Conservation (phyloP, 257 asterid species). For the Phtheirospermum japonicum region DNA sequence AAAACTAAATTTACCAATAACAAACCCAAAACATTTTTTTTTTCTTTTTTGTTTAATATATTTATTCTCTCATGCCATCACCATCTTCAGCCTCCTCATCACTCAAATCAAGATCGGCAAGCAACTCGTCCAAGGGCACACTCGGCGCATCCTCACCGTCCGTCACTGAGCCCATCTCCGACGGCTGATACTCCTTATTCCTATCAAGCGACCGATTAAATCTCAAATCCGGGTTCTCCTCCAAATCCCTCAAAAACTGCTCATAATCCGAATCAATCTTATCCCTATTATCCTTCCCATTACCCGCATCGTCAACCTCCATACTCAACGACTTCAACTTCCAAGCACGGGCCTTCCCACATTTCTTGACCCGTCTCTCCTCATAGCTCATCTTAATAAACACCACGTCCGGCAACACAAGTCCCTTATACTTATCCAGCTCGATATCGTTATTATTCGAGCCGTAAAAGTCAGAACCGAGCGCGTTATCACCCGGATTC, state of each 20-base stretch:
- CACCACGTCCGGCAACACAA: slow-evolving; percentile 41
- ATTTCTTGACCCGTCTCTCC: slow-evolving; percentile 39
- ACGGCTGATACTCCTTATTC: slow-evolving; percentile 50
- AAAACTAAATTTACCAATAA: no score
- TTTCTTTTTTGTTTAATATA: no score
- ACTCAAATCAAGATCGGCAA: slow-evolving; percentile 37
- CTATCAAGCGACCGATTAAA: slow-evolving; percentile 42
- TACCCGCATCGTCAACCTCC: slow-evolving; percentile 40
- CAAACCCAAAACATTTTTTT: no score
- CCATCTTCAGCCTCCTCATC: slow-evolving; percentile 29
- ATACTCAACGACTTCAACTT: slow-evolving; percentile 48
- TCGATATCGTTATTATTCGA: slow-evolving; percentile 45
- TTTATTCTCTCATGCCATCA: slow-evolving; percentile 26
- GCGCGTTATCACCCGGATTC: slow-evolving; percentile 54
- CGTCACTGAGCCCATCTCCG: slow-evolving; percentile 43
- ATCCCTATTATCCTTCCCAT: slow-evolving; percentile 42
- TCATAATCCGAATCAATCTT: slow-evolving; percentile 48
- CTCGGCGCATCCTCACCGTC: slow-evolving; percentile 44
- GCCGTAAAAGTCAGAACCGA: slow-evolving; percentile 49
- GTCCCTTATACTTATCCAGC: slow-evolving; percentile 44
- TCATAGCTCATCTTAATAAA: slow-evolving; percentile 55
- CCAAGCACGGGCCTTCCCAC: slow-evolving; percentile 40
- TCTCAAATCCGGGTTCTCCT: slow-evolving; percentile 48
- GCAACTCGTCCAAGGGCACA: slow-evolving; percentile 41
- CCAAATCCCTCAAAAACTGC: slow-evolving; percentile 53